Evolutionary conservation across 2,329 filamentous ascomycete species (phyloP), one percentile per base, ranked within the genome.

Genomic region (Didymella glomerata): DNA sequence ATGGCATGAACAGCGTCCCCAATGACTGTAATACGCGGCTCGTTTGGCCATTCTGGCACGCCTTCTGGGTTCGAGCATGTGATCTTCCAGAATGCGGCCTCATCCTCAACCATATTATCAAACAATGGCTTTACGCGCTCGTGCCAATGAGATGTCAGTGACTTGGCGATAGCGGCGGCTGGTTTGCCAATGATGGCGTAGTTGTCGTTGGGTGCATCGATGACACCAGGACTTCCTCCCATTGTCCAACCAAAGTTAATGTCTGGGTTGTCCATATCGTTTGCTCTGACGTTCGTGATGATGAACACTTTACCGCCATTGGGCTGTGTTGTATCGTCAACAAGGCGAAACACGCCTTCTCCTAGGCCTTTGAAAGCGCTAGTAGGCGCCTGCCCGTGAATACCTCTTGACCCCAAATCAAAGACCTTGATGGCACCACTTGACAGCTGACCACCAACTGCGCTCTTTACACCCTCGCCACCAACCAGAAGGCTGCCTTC

Each of bases 11-110:
- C 77, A 1, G 80, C 78, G 55, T 82, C 80, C 10, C 80, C 80
- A 22, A 82, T 72, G 2, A 82, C 57, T 0, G 80, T 81, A 1
- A 82, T 77, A 0, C 86, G 79, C 0, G 83, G 80, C 52, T 86
- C 81, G 44, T 86, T 88, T 9, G 76, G 65, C 87, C 87, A 89
- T 44, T 83, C 79, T 0, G 87, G 86, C 0, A 89, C 84, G 1
- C 86, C 86, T 0, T 78, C 78, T 0, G 86, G 86, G 0, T 80
- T 82, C 0, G 85, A 88, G 63, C 85, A 88, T 2, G 86, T 88
- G 47, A 89, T 88, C 66, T 88, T 89, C 85, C 86, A 88, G 63
- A 89, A 89, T 0, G 87, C 86, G 0, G 86, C 84, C 62, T 89
- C 84, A 0, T 73, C 62, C 54, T 82, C 83, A 5, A 77, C 70